phyloP scores from a whole-genome alignment of 768 basidiomycete species.

The Termitomyces sp. region DNA sequence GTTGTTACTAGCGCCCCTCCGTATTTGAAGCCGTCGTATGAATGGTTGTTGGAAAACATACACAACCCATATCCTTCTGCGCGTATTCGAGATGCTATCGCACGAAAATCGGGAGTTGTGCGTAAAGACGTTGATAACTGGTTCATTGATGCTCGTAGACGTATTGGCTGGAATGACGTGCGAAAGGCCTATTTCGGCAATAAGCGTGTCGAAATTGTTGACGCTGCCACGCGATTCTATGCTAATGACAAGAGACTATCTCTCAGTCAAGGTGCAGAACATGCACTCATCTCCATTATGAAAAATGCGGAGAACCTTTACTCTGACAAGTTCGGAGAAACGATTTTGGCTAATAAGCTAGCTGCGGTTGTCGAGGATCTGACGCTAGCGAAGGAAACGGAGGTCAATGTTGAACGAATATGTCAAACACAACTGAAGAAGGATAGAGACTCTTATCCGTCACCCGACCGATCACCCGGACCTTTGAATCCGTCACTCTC shows the following conservation, averaged over 20 bases:
- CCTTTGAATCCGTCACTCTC: background rate
- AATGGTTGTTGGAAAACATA: slow-evolving; percentile 40
- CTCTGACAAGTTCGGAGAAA: slow-evolving; percentile 18
- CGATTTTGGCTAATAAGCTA: slow-evolving; percentile 21
- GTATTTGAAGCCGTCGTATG: slow-evolving; percentile 24
- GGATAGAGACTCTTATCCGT: slow-evolving; percentile 12
- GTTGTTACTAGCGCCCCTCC: too few species aligned
- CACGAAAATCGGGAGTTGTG: slow-evolving; percentile 14
- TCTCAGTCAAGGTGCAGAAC: slow-evolving; percentile 16
- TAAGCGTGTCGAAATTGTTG: slow-evolving; percentile 29
- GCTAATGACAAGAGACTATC: slow-evolving; percentile 14
- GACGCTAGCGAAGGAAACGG: slow-evolving; percentile 15
- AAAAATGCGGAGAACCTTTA: slow-evolving; percentile 16
- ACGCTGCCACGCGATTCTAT: slow-evolving; percentile 32
- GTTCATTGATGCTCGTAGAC: slow-evolving; percentile 45
- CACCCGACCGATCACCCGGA: slow-evolving; percentile 14
- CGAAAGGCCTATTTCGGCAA: slow-evolving; percentile 27
- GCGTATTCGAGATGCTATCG: slow-evolving; percentile 23
- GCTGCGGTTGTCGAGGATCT: slow-evolving; percentile 24
- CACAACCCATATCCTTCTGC: slow-evolving; percentile 47
- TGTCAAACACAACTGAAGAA: slow-evolving; percentile 1
- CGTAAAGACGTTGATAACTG: slow-evolving; percentile 36
- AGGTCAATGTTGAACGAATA: slow-evolving; percentile 8
- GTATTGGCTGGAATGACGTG: slow-evolving; percentile 48
- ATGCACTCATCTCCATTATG: slow-evolving; percentile 19